Evolutionary conservation across 176 grass and related monocot genomes (phyloP).

Genomic region (Triticum urartu): DNA sequence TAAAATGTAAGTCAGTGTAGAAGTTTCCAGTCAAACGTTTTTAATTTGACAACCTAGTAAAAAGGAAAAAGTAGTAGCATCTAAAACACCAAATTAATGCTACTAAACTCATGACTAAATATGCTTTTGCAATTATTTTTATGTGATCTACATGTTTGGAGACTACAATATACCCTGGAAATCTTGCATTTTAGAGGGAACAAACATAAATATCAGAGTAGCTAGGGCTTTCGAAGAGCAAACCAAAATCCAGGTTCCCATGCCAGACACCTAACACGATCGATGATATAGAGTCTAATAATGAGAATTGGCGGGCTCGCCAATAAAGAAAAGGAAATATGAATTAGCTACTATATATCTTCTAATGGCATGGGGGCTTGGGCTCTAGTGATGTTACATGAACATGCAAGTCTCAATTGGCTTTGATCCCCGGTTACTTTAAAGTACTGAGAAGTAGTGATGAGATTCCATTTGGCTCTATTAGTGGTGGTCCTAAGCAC

Average conservation of each 20-base stretch:
- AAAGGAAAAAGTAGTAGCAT: too few species aligned
- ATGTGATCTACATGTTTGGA: background rate
- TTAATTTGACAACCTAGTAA: too few species aligned
- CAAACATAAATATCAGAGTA: background rate
- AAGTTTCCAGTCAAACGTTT: too few species aligned
- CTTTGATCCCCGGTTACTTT: background rate
- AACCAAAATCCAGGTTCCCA: background rate
- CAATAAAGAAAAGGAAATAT: background rate
- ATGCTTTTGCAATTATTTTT: too few species aligned
- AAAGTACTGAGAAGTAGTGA: background rate
- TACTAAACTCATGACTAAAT: too few species aligned
- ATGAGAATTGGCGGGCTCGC: too few species aligned
- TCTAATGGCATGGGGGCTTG: background rate
- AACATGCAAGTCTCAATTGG: background rate
- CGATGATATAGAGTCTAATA: background rate
- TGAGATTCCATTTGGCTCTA: background rate
- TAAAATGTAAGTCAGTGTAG: too few species aligned
- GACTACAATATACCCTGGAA: background rate
- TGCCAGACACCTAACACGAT: background rate
- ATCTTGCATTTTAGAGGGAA: too few species aligned
- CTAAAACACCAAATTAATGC: too few species aligned
- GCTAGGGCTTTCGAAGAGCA: background rate
- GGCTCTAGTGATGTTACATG: background rate
- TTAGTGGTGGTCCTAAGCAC: constrained; percentile 3
- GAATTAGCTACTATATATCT: background rate